A percentile compares a stretch with the other conserved stretches of the same genome.
Conservation (phyloP, 208 protist genomes). For the Leishmania martiniquensis region DNA sequence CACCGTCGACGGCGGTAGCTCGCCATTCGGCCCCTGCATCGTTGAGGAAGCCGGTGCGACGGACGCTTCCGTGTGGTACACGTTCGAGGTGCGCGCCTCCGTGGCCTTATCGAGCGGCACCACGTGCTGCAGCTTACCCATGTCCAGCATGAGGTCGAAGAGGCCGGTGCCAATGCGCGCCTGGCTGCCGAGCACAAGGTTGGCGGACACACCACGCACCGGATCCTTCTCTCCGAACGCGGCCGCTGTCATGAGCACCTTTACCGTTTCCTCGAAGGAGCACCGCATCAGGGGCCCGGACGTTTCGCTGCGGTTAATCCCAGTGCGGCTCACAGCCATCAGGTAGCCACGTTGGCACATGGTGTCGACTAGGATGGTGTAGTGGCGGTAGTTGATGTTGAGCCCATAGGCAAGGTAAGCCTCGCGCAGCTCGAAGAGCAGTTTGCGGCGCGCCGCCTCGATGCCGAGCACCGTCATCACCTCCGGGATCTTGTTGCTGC, state of each 20-base stretch:
- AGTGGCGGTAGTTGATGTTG: slow-evolving; percentile 99
- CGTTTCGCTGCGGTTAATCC: slow-evolving; percentile 95
- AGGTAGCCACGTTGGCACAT: slow-evolving; percentile 98
- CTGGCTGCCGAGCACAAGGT: slow-evolving; percentile 98
- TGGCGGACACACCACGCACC: slow-evolving; percentile 97
- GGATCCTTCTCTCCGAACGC: slow-evolving; percentile 96
- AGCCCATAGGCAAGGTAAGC: slow-evolving; percentile 96
- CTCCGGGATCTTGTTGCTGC: slow-evolving; percentile 99
- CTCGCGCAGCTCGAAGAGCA: slow-evolving; percentile 90
- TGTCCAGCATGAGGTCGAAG: slow-evolving; percentile 97
- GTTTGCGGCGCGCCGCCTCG: slow-evolving; percentile 80
- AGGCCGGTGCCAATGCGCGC: slow-evolving; percentile 96
- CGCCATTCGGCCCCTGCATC: slow-evolving; percentile 26
- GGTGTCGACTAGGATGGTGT: slow-evolving; percentile 97
- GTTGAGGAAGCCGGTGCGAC: slow-evolving; percentile 37
- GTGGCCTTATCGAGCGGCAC: slow-evolving; percentile 82
- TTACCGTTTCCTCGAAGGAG: slow-evolving; percentile 99
- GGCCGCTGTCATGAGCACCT: slow-evolving; percentile 98
- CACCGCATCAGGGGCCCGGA: slow-evolving; percentile 97
- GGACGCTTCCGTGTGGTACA: slow-evolving; percentile 82
- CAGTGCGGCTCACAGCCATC: slow-evolving; percentile 97
- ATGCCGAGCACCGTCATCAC: slow-evolving; percentile 95
- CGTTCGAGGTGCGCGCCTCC: slow-evolving; percentile 71
- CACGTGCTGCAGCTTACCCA: slow-evolving; percentile 86
- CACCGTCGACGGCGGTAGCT: slow-evolving; percentile 71